Evolutionary conservation across 345 rosid genomes (phyloP), one percentile per base, ranked within the genome.

Genomic region (Arabis hirsuta): DNA sequence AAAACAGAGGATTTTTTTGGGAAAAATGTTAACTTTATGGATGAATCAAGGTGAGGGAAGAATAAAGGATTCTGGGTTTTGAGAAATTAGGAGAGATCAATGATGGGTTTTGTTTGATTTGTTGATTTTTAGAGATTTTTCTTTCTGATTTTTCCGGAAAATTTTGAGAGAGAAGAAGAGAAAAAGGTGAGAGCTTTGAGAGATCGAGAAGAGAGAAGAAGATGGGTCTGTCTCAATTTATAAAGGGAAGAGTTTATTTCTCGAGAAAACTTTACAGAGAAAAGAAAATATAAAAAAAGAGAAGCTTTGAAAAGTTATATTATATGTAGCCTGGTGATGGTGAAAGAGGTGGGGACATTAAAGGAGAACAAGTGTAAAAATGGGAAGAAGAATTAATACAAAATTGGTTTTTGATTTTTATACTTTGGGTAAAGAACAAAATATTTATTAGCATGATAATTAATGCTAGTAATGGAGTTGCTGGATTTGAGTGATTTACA

Each of bases 401-500:
- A 39, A 73, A 3, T 50, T 73, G 36, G 26, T 16, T 66, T 73
- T 41, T 53, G 45, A 57, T 48, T 60, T 73, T 52, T 4, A 9
- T 8, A 1, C 38, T 34, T 36, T 36, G 41, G 11, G 41, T 36
- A 36, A 36, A 36, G 41, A 36, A 36, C 41, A 36, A 34, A 34
- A 34, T 34, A 34, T 34, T 34, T 34, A 6, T 6, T 29, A 29
- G 32, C 2, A 22, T 22, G 38, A 34, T 34, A 5, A 34, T 57
- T 65, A 45, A 24, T n/a, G 12, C 24, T 39, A 74, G 11, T 68
- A 20, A 46, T 61, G 75, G 52, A 51, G 75, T 62, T 63, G 71
- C 71, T 69, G 73, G 62, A 58, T 36, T 61, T 57, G 59, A 78
- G 80, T 74, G 78, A 78, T 42, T 76, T 55, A 68, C 85, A 74